phyloP scores from a whole-genome alignment of 179 eudicot species.

The Amaranthus tricolor region DNA sequence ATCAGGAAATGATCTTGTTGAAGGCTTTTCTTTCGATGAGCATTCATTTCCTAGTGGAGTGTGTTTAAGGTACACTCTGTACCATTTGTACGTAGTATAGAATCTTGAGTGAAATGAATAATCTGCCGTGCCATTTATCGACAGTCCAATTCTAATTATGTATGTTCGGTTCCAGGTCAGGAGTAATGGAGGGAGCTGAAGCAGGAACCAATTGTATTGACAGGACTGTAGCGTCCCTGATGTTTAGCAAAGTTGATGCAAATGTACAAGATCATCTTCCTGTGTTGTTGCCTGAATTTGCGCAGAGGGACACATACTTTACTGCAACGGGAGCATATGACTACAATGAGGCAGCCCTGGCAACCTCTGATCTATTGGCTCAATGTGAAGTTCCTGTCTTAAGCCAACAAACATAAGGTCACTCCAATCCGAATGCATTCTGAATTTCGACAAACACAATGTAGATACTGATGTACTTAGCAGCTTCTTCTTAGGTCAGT shows the following conservation, averaged over 20 bases:
- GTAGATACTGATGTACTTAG: conserved; percentile 2
- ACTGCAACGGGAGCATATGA: conserved; percentile 3
- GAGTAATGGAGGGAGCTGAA: conserved; percentile 31
- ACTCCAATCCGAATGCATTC: conserved; percentile 8
- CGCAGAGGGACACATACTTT: conserved; percentile 13
- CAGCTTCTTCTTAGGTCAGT: conserved; percentile 17
- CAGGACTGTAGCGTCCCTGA: conserved; percentile 66
- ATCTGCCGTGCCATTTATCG: background rate
- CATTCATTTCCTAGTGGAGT: conserved; percentile 22
- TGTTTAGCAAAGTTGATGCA: conserved; percentile 50
- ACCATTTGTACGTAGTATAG: no score
- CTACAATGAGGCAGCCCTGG: conserved; percentile 1
- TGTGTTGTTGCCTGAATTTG: conserved; percentile 16
- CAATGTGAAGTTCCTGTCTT: conserved; percentile 33
- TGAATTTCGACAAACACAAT: background rate
- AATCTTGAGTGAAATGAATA: background rate
- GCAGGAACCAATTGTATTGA: conserved; percentile 60
- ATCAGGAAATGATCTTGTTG: conserved; percentile 22
- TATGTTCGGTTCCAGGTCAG: conserved; percentile 36
- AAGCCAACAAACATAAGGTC: conserved; percentile 20
- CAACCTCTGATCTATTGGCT: conserved; percentile 10
- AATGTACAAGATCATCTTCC: conserved; percentile 28
- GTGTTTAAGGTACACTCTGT: conserved; percentile 29
- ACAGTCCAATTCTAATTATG: conserved; percentile 2
- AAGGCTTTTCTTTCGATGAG: conserved; percentile 32